These are phyloP conservation scores for Neospora caninum DNA, from an alignment of 169 alveolate genomes.

Conservation along the genomic window DNA sequence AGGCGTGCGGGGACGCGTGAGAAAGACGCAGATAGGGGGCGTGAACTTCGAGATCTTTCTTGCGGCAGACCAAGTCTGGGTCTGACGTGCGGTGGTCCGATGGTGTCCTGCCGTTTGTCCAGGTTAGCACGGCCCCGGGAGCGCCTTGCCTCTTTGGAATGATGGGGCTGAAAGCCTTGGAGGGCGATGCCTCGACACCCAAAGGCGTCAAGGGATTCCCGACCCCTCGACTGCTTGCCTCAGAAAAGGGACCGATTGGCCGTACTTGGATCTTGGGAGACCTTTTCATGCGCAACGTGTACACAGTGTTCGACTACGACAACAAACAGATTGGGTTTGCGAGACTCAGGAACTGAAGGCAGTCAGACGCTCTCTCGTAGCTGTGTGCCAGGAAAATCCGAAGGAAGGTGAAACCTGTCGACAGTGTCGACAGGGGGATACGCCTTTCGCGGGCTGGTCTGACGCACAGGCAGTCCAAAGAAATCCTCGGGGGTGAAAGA, in stretches of 20 bases:
- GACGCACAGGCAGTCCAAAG: too few relatives aligned
- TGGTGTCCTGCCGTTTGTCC: background rate
- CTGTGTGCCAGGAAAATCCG: too few relatives aligned
- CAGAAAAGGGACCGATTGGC: slow-evolving; percentile 58
- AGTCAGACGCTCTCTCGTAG: background rate
- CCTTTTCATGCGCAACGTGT: slow-evolving; percentile 79
- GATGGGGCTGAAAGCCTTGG: slow-evolving; percentile 50
- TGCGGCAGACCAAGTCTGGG: too few relatives aligned
- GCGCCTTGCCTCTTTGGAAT: slow-evolving; percentile 70
- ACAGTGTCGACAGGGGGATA: too few relatives aligned
- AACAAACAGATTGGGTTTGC: slow-evolving; percentile 83
- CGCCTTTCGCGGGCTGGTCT: too few relatives aligned
- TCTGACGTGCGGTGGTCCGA: too few relatives aligned
- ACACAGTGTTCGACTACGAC: slow-evolving; percentile 83
- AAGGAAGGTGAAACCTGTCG: too few relatives aligned
- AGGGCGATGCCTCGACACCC: background rate
- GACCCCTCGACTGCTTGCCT: background rate
- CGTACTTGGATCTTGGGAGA: slow-evolving; percentile 87
- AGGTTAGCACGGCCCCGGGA: slow-evolving; percentile 21
- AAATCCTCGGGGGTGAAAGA: too few relatives aligned
- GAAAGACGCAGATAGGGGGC: too few relatives aligned
- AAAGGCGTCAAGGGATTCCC: background rate
- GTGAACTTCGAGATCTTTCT: too few relatives aligned
- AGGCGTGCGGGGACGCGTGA: too few relatives aligned
- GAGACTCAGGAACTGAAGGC: slow-evolving; percentile 49